Evolutionary conservation across 345 rosid species (phyloP).

Genomic region (Erodium maritimum): DNA sequence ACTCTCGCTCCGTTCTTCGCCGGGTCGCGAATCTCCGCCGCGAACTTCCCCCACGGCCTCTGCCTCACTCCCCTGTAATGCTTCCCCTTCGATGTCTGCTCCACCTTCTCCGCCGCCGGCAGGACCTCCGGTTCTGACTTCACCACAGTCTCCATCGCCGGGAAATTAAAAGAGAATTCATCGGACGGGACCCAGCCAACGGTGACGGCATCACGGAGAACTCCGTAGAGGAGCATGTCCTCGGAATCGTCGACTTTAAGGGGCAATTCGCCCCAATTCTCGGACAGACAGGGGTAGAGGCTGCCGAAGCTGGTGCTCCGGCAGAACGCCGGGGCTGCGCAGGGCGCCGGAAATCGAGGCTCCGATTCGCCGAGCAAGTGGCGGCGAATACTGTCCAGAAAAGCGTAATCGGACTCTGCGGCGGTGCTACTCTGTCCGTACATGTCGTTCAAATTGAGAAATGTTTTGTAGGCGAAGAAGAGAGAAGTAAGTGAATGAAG

Average conservation of each 20-base stretch:
- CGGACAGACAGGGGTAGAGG: slow-evolving; percentile 48
- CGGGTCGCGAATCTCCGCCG: slow-evolving; percentile 22
- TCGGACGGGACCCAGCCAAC: slow-evolving; percentile 53
- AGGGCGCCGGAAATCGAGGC: not conserved
- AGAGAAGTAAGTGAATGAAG: not conserved
- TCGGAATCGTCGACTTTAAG: slow-evolving; percentile 67
- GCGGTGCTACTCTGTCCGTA: slow-evolving; percentile 13
- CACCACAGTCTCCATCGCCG: slow-evolving; percentile 7
- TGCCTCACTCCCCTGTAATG: slow-evolving; percentile 19
- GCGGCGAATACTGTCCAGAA: slow-evolving; percentile 38
- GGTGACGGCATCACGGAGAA: slow-evolving; percentile 53
- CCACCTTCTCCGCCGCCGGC: slow-evolving; percentile 2
- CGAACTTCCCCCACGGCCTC: slow-evolving; percentile 27
- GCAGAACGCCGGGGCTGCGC: slow-evolving; percentile 23
- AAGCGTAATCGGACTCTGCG: slow-evolving; percentile 30
- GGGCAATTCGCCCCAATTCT: slow-evolving; percentile 85
- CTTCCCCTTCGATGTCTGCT: slow-evolving; percentile 13
- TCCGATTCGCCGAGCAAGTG: slow-evolving; percentile 43
- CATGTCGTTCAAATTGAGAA: slow-evolving; percentile 5
- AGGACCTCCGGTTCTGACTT: slow-evolving; percentile 25
- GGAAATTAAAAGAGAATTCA: slow-evolving; percentile 3
- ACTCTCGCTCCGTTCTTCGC: slow-evolving; percentile 18
- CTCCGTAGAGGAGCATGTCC: slow-evolving; percentile 66
- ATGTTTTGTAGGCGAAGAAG: not conserved
- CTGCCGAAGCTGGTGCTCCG: slow-evolving; percentile 49